These are phyloP conservation scores for Phytophthora pini DNA, from an alignment of 352 stramenopile species.

Conservation along the genomic window DNA sequence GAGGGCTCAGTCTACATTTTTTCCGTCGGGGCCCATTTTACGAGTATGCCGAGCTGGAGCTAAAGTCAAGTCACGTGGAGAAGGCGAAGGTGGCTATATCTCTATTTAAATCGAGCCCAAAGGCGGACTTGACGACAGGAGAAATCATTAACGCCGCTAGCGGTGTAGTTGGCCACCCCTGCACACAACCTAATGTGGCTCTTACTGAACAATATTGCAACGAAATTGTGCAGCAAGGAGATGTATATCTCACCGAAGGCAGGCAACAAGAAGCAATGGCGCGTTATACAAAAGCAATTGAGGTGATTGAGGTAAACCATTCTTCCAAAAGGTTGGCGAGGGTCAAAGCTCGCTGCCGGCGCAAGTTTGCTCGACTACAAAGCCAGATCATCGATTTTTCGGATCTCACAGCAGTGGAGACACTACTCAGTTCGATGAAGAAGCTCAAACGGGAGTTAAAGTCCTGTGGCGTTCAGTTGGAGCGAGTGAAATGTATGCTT, in stretches of 20 bases:
- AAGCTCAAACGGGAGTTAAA: constrained; percentile 53
- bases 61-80: constrained; percentile 49
- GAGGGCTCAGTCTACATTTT: constrained; percentile 55
- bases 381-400: constrained; percentile 27
- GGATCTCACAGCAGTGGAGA: constrained; percentile 35
- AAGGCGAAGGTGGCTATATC: constrained; percentile 60
- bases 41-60: constrained; percentile 68
- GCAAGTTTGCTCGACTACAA: constrained; percentile 53
- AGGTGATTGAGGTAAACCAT: constrained; percentile 15
- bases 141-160: background rate
- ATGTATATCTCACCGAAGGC: constrained; percentile 36
- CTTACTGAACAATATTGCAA: constrained; percentile 55
- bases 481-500: constrained; percentile 57
- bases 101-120: constrained; percentile 32
- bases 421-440: constrained; percentile 50
- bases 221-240: constrained; percentile 51
- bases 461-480: constrained; percentile 45
- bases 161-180: constrained; percentile 8
- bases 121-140: background rate
- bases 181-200: constrained; percentile 30
- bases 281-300: constrained; percentile 34
- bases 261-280: constrained; percentile 29
- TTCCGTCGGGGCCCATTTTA: constrained; percentile 70
- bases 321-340: constrained; percentile 17
- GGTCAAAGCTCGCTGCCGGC: constrained; percentile 50